These are phyloP conservation scores for Calonectria multiphialidica DNA, from an alignment of 2,329 filamentous ascomycete genomes.

Conservation along the genomic window DNA sequence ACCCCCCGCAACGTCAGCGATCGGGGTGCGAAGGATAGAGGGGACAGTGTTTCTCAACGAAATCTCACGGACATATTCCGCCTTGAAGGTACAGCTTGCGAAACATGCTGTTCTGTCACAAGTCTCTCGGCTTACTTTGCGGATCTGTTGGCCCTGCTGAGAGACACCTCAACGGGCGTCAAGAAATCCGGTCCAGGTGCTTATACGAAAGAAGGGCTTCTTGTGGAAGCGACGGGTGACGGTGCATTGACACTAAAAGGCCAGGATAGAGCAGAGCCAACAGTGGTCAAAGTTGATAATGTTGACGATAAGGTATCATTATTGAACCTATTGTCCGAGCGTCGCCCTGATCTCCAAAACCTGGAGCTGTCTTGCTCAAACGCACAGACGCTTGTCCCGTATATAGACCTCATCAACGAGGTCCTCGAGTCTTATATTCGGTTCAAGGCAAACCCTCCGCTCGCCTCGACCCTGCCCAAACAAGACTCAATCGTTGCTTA, in stretches of 20 bases:
- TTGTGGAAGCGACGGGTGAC: neutral
- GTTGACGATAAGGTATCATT: neutral
- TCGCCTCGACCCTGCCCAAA: neutral
- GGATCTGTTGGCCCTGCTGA: neutral
- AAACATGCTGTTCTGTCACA: neutral
- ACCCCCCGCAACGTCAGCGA: neutral
- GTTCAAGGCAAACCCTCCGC: neutral
- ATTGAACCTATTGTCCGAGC: neutral
- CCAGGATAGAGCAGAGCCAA: neutral
- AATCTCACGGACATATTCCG: neutral
- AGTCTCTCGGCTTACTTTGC: neutral
- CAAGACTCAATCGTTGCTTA: neutral
- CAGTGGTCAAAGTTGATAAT: neutral
- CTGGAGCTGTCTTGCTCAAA: slow-evolving; percentile 21
- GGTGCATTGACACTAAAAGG: neutral
- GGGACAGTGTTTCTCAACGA: neutral
- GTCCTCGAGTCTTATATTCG: slow-evolving; percentile 18
- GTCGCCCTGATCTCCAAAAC: slow-evolving; percentile 12
- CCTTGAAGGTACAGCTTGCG: neutral
- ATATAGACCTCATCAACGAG: slow-evolving; percentile 24
- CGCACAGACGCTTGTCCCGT: slow-evolving; percentile 16
- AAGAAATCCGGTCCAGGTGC: neutral
- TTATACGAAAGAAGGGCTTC: neutral
- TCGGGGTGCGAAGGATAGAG: neutral
- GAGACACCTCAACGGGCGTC: neutral